Evolutionary conservation across 805 yeast genomes (phyloP), one percentile per base, ranked within the genome.

Genomic region (Sugiyamaella floridensis): DNA sequence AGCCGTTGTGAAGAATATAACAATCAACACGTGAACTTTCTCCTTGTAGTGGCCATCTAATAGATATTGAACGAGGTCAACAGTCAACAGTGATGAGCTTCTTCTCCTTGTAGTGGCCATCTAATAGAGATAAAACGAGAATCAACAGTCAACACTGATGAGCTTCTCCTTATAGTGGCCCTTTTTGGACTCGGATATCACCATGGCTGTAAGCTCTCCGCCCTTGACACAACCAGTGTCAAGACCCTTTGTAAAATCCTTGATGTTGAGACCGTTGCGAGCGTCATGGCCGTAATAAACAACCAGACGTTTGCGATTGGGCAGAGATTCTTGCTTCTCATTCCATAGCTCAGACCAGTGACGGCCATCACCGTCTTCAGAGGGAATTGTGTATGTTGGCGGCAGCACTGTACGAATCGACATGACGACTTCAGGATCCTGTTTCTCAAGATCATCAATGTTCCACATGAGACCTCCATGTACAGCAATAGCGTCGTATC

Each of bases 261-360:
- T 77, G 48, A 83, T 57, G 51, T 78, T 80, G 48, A 89, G 76
- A 1, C 97, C 96, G 51, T 83, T 72, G 51, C 80, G 74, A 2
- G 97, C 95, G 64, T 88, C 95, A 64, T 90, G 98, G 1, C 97
- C 98, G 64, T 90, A 90, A 61, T 80, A 81, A 2, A 87, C 89
- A 19, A 65, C 68, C 43, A 53, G 58, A 42, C 68, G 66, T 37
- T 60, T 59, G n/a, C 55, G 64, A 58, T 62, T 52, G 26, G 63
- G 56, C 32, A 40, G 55, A 47, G 42, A 34, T 49, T 67, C 65
- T 58, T 76, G 80, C 54, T 72, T 71, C 43, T 63, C 58, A 57
- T 79, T 77, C 79, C 81, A 83, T 15, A 79, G 59, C 57, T 77
- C 77, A 47, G 78, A 76, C 89, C 89, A 83, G 14, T 79, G 76